Base-by-base conservation (phyloP, 176 grass and related monocot genomes). In the Leersia perrieri region DNA sequence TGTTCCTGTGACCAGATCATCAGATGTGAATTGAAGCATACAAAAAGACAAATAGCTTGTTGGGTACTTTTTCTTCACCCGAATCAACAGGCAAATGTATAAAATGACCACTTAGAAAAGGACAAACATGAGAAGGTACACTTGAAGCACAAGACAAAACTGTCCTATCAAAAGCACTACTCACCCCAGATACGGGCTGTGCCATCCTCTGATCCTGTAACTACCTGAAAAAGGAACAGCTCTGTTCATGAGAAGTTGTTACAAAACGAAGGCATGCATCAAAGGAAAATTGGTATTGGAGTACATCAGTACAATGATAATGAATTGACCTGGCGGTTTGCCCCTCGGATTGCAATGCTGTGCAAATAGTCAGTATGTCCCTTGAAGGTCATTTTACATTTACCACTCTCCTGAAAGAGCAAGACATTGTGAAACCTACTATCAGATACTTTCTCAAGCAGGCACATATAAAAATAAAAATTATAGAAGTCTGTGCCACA, bases 161-260 rank as follows among this genome's bases (percentile, higher is more conserved):
- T 22, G 9, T 32, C 10, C 11, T 62, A 68, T 70, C 36, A 38
- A 66, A 84, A 82, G 74, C 60, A 77, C 72, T 7, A 57, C 92
- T 86, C 72, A 95, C 95, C 95, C 95, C 95, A 98, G 58, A 95
- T 95, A 84, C 95, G 90, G 64, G 84, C 82, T 85, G 95, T 93
- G 80, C 88, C 95, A 84, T 98, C 95, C 79, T 98, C 95, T 90
- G 92, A 98, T 82, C 92, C 92, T 49, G 95, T 98, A 74, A 95
- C 85, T n/a, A 95, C 79, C 95, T 98, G 84, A 78, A 80, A 86
- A 55, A 79, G 76, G 14, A 73, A 82, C 2, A 79, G 76, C 7
- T 34, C 36, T 33, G 27, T 32, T 7, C n/a, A 55, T 38, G 44
- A 76, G 77, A 42, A 45, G 36, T 66, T 66, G 35, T 57, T 33